Conservation (phyloP, 352 stramenopile genomes). For the Phytophthora multivora region DNA sequence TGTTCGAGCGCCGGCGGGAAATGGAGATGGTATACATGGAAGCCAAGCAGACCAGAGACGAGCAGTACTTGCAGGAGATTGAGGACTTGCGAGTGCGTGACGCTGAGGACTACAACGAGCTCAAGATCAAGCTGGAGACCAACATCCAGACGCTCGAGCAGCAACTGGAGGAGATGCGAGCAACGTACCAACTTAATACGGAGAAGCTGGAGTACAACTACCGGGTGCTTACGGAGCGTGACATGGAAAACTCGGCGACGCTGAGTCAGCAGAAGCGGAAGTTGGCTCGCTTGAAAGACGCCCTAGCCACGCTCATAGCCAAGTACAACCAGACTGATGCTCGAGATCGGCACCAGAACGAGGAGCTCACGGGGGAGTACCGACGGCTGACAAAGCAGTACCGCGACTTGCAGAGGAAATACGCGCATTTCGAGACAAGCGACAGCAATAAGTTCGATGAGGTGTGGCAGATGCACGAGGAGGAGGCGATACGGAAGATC, state of each 20-base stretch:
- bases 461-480: conserved; percentile 93
- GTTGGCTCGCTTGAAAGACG: conserved; percentile 92
- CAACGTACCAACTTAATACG: conserved; percentile 96
- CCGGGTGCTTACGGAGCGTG: conserved; percentile 92
- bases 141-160: conserved; percentile 97
- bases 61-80: conserved; percentile 92
- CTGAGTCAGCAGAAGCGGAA: conserved; percentile 94
- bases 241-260: conserved; percentile 95
- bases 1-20: conserved; percentile 92
- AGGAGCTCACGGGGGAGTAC: conserved; percentile 95
- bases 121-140: conserved; percentile 97
- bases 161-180: conserved; percentile 95
- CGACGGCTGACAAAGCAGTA: conserved; percentile 95
- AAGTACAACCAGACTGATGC: conserved; percentile 94
- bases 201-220: conserved; percentile 98
- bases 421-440: conserved; percentile 92
- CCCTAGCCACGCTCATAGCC: conserved; percentile 84
- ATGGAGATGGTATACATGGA: conserved; percentile 96
- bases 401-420: conserved; percentile 95
- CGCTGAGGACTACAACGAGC: conserved; percentile 94
- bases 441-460: conserved; percentile 90
- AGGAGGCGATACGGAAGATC: conserved; percentile 80
- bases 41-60: conserved; percentile 87
- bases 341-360: conserved; percentile 87
- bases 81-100: conserved; percentile 91